Base-by-base conservation (phyloP, 202 grass and related monocot species). In the Bolboschoenoplectus hybrid region DNA sequence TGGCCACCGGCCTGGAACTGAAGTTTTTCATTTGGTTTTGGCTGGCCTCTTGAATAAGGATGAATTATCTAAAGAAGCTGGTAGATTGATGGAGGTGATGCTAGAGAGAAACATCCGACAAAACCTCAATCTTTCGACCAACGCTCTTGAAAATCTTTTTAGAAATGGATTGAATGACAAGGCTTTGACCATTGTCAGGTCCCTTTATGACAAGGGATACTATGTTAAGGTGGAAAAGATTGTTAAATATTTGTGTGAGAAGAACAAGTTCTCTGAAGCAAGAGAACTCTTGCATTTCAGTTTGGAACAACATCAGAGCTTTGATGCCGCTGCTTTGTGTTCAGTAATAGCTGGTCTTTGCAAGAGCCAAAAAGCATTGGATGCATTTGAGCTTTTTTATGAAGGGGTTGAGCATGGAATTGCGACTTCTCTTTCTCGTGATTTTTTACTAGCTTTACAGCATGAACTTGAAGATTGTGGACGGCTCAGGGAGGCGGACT, bases 151-250 rank as follows among this genome's bases (percentile, higher is more conserved):
- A 47, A 44, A 34, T 19, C 85, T 97, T 51, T 92, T 97, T 63
- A 91, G 81, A 80, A 89, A 69, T 60, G 43, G 63, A 67, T 74
- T 86, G 12, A 88, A 80, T 73, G 85, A 93, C 12, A 88, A 51
- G 58, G 93, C 93, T 60, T 95, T 91, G 74, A 86, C 88, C 74
- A 78, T 90, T 80, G 46, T 90, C 20, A 87, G 78, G 13, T 79
- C 82, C 49, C 76, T 93, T 39, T 95, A 91, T 82, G 83, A 91
- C 56, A 81, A 91, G 71, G 95, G 95, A 36, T 95, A 92, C 81
- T 90, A 83, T 89, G 88, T 95, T 69, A 95, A 91, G 87, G 93
- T 95, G 91, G 95, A 93, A 81, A 92, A 91, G 12, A 8, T 95
- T 87, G 84, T 91, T 10, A 4, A 50, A 45, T 62, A 17, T 67